phyloP scores from a whole-genome alignment of 805 yeast species.

The Saccharomycopsis fodiens region DNA sequence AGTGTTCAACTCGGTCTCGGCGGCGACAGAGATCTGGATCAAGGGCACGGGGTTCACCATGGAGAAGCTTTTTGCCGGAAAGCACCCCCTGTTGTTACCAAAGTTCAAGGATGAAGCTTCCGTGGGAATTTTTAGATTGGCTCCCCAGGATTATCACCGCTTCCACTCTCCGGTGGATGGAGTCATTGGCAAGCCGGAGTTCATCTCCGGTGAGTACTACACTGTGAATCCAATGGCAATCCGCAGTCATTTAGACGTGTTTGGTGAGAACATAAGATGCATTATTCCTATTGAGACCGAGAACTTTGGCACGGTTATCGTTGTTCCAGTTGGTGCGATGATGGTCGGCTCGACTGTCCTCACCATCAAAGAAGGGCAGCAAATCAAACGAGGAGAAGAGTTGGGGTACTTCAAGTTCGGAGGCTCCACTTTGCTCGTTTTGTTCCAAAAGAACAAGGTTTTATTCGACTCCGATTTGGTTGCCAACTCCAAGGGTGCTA shows the following conservation, averaged over 20 bases:
- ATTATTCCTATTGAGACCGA: slow-evolving; percentile 69
- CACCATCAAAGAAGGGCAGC: slow-evolving; percentile 54
- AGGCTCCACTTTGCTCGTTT: slow-evolving; percentile 74
- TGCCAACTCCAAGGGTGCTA: slow-evolving; percentile 54
- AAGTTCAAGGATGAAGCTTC: slow-evolving; percentile 44
- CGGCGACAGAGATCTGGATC: slow-evolving; percentile 79
- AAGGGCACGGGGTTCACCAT: slow-evolving; percentile 76
- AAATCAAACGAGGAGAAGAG: slow-evolving; percentile 65
- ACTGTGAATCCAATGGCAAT: slow-evolving; percentile 98
- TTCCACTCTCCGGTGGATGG: slow-evolving; percentile 89
- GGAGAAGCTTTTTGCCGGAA: slow-evolving; percentile 46
- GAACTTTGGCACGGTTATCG: slow-evolving; percentile 69
- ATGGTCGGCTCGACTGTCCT: slow-evolving; percentile 91
- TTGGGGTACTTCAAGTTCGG: slow-evolving; percentile 95
- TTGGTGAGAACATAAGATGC: slow-evolving; percentile 82
- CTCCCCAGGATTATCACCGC: slow-evolving; percentile 96
- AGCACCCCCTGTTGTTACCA: slow-evolving; percentile 32
- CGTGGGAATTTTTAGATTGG: slow-evolving; percentile 75
- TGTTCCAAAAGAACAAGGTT: slow-evolving; percentile 47
- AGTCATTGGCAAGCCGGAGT: slow-evolving; percentile 50
- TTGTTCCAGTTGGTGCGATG: slow-evolving; percentile 94
- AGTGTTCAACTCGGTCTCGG: slow-evolving; percentile 48
- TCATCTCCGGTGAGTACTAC: slow-evolving; percentile 83
- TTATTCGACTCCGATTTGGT: slow-evolving; percentile 67
- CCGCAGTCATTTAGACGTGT: slow-evolving; percentile 80